Base-by-base conservation (phyloP, 2,329 filamentous ascomycete species). In the Knoxdaviesia capensis region DNA sequence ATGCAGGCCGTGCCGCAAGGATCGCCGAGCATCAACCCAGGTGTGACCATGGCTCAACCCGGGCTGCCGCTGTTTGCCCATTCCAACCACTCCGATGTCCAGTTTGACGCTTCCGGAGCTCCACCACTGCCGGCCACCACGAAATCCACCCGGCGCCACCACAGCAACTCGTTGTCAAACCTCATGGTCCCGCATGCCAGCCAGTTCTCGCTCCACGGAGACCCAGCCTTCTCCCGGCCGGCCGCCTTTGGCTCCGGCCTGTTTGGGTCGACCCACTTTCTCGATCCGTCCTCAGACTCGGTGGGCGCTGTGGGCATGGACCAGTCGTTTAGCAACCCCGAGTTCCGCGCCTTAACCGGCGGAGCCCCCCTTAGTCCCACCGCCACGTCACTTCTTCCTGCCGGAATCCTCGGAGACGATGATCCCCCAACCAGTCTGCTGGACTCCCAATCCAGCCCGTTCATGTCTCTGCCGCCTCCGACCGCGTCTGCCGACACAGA, bases 331-430 rank as follows among this genome's bases (percentile, higher is more conserved):
- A 73, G 71, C 5, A 77, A 81, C 32, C 68, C 73, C 2, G 76
- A 80, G 11, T 59, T 78, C 5, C 71, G 72, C 44, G 65, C 65
- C 11, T 55, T 80, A 34, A 74, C 68, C 3, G 69, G 66, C 11
- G 75, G 72, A 31, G 81, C 79, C 2, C 80, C 80, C 1, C 71
- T 88, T 54, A 87, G 80, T 50, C 83, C 83, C 2, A 80, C 80
- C 4, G 83, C 82, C 2, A 76, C 80, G 31, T 70, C 77, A 10
- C 63, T 88, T 4, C 60, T 92, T 10, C 83, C 83, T 1, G 80
- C 81, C 5, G 64, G 62, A n/a, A 69, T 71, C 45, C 62, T 72
- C 46, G 74, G 79, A 41, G 77, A 81, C 48, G 76, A 78, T 39
- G 66, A 77, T 35, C 75, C 77, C 10, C 61, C 65, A n/a, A 62